phyloP scores from a whole-genome alignment of 192 early-diverging fungal genomes.

The Diversispora eburnea region DNA sequence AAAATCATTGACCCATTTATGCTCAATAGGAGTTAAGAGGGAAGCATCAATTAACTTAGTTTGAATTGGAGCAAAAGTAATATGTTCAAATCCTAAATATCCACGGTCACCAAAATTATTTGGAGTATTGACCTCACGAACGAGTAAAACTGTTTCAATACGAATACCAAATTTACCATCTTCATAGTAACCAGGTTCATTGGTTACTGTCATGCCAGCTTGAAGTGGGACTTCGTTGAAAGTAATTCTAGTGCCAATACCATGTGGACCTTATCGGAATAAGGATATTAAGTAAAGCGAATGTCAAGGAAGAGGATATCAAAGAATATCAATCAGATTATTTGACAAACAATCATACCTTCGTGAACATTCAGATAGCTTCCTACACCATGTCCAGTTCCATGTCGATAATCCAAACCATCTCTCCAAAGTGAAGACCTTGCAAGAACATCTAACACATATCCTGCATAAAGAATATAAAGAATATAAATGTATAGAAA shows the following conservation, averaged over 20 bases:
- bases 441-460: slow-evolving; percentile 86
- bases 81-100: slow-evolving; percentile 87
- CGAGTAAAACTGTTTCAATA: slow-evolving; percentile 91
- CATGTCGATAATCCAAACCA: slow-evolving; percentile 94
- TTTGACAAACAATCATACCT: slow-evolving; percentile 31
- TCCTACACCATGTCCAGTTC: slow-evolving; percentile 98
- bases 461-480: slow-evolving; percentile 47
- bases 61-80: slow-evolving; percentile 87
- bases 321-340: neutral
- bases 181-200: slow-evolving; percentile 97
- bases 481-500: neutral
- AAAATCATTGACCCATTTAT: slow-evolving; percentile 86
- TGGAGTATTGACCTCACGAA: slow-evolving; percentile 66
- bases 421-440: slow-evolving; percentile 84
- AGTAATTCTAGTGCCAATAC: slow-evolving; percentile 73
- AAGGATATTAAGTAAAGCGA: neutral
- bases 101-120: slow-evolving; percentile 82
- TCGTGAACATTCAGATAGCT: slow-evolving; percentile 93
- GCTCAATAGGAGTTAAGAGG: slow-evolving; percentile 72
- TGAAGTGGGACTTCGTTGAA: slow-evolving; percentile 75
- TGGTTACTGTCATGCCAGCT: slow-evolving; percentile 93
- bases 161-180: slow-evolving; percentile 96
- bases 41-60: slow-evolving; percentile 71
- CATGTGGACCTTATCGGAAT: slow-evolving; percentile 67
- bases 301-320: neutral